Conservation (phyloP, 1,139 yeast species). For the Taphrina sp. region DNA sequence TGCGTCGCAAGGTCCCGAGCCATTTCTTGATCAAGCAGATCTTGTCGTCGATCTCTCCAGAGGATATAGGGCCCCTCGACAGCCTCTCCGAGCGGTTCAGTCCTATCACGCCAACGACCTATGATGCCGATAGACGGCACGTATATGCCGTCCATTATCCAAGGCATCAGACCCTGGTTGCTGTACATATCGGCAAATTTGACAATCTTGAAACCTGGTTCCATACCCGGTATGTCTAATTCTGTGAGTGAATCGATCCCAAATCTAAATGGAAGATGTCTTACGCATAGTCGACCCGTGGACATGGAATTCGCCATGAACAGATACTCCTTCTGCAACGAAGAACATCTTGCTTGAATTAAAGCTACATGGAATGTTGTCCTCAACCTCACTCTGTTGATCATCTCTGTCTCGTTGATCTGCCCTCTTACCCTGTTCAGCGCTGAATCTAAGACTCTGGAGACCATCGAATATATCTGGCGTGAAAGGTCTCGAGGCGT, state of each 20-base stretch:
- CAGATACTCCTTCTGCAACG: conserved; percentile 10
- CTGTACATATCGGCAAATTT: conserved; percentile 21
- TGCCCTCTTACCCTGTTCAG: conserved; percentile 14
- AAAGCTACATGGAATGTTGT: not conserved
- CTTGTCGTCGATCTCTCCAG: conserved; percentile 16
- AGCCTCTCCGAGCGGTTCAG: conserved; percentile 15
- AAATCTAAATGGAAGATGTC: not conserved
- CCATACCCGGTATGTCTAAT: conserved; percentile 12
- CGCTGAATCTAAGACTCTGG: conserved; percentile 6
- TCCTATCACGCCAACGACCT: conserved; percentile 26
- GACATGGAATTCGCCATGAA: conserved; percentile 10
- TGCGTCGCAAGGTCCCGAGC: not conserved
- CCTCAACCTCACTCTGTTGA: not conserved
- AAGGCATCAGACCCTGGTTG: conserved; percentile 23
- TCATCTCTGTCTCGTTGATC: not conserved
- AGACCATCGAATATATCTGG: conserved; percentile 29
- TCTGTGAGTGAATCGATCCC: not conserved
- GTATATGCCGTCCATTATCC: conserved; percentile 26
- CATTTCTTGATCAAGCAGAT: not conserved
- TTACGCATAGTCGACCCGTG: conserved; percentile 13
- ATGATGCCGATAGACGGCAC: conserved; percentile 24
- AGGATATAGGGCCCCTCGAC: conserved; percentile 25
- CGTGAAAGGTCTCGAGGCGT: conserved; percentile 17
- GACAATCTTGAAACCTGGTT: conserved; percentile 23
- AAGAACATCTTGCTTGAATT: too few relatives aligned